phyloP scores from a whole-genome alignment of 2,329 filamentous ascomycete species.

The Colletotrichum sp. region DNA sequence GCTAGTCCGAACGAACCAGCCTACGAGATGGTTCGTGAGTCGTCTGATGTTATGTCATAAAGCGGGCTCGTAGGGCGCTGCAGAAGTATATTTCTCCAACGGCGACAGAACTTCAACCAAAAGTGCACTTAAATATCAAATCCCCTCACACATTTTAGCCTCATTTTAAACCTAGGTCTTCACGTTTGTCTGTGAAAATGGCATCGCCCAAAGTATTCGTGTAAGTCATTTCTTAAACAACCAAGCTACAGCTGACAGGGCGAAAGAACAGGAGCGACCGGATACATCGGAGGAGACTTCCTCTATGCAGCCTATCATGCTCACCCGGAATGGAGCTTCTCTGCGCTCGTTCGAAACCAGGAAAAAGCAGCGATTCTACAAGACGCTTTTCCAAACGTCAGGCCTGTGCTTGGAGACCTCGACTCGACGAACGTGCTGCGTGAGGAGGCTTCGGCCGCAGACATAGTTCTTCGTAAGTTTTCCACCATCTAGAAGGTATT shows the following conservation, averaged over 20 bases:
- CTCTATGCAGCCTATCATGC: background rate
- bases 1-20: background rate
- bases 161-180: too few species aligned
- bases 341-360: background rate
- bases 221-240: rapidly evolving
- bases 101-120: rapidly evolving
- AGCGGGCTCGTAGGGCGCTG: background rate
- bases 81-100: background rate
- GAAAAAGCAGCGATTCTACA: background rate
- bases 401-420: background rate
- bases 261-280: background rate
- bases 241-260: background rate
- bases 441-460: rapidly evolving
- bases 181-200: background rate
- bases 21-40: background rate
- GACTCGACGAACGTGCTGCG: rapidly evolving
- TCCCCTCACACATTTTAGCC: too few species aligned
- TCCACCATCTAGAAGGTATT: rapidly evolving
- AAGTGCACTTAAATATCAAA: background rate
- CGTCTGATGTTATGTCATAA: background rate
- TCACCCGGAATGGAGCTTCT: background rate
- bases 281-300: background rate
- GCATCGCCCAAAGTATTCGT: background rate
- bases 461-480: background rate
- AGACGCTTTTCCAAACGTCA: rapidly evolving